Base-by-base conservation (phyloP, 257 asterid genomes). In the Petunia secreta region DNA sequence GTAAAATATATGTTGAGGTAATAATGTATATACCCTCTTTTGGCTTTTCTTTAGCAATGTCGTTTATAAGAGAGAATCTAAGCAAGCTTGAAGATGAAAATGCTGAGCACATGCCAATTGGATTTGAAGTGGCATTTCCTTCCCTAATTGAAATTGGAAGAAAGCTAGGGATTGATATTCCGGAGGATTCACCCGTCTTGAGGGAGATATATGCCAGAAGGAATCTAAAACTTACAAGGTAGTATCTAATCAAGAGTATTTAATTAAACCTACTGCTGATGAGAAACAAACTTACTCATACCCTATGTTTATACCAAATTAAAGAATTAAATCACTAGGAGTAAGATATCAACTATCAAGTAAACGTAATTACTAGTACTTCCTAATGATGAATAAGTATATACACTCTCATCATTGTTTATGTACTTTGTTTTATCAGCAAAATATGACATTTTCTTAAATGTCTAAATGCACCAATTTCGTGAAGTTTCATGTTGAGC, bases 91-190 rank as follows among this genome's bases (percentile, higher is more conserved):
- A 75, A 71, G 91, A 89, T 8, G 99, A 92, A 52, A 89, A 85
- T 14, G 82, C 68, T 10, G 98, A 88, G 87, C 97, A 93, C 64
- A 93, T 95, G 99, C 96, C 98, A 0, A 91, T 93, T 1, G 99
- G 97, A 59, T 95, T 91, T 59, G 99, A 95, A 68, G 91, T 95
- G 77, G 93, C 95, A 13, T 85, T 95, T 65, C 99, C 98, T 13
- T 91, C 97, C 1, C 88, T 95, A 3, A 88, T 93, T 63, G 92
- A 92, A 34, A 87, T 80, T 50, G 98, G 97, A 0, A 90, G 81
- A 78, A 82, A 84, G 79, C 80, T 92, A 0, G 81, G 55, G 53
- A 92, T 95, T 8, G 89, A 91, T 5, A 82, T 93, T 71, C 91
- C 95, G 0, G 71, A 78, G 50, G 91, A 92, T 73, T 79, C 91